Percentiles rank a stretch among this genome's conserved stretches.
phyloP scores from a whole-genome alignment of 345 rosid species.

The Salix dunnii region DNA sequence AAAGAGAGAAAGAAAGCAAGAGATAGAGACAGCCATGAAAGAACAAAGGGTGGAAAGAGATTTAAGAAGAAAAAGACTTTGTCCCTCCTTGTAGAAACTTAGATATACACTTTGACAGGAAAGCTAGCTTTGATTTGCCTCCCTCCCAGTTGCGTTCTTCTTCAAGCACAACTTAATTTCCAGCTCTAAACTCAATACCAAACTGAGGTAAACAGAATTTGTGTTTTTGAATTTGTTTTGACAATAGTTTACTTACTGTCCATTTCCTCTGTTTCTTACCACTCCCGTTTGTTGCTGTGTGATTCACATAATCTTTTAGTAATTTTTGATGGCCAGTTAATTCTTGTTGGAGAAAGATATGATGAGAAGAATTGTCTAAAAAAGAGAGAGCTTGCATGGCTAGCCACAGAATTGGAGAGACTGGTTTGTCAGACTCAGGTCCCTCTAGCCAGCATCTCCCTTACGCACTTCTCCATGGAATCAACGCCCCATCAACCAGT shows the following conservation, averaged over 20 bases:
- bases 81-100: constrained; percentile 45
- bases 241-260: background rate
- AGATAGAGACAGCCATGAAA: constrained; percentile 45
- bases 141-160: background rate
- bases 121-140: constrained; percentile 47
- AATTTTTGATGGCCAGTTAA: constrained; percentile 5
- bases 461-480: constrained; percentile 65
- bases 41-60: constrained; percentile 33
- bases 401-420: constrained; percentile 68
- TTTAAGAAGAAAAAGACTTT: constrained; percentile 43
- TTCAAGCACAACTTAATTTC: background rate
- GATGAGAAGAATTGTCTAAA: constrained; percentile 29
- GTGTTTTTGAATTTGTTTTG: background rate
- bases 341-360: constrained; percentile 20
- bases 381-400: constrained; percentile 52
- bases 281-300: background rate
- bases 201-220: constrained; percentile 21
- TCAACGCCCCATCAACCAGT: constrained; percentile 51
- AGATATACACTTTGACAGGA: constrained; percentile 42
- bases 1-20: constrained; percentile 18
- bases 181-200: constrained; percentile 15
- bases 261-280: constrained; percentile 31
- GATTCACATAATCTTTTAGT: background rate
- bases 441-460: constrained; percentile 67
- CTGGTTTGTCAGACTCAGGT: constrained; percentile 57